Conservation (phyloP, 108 stramenopile species). For the Skeletonema tropicum region DNA sequence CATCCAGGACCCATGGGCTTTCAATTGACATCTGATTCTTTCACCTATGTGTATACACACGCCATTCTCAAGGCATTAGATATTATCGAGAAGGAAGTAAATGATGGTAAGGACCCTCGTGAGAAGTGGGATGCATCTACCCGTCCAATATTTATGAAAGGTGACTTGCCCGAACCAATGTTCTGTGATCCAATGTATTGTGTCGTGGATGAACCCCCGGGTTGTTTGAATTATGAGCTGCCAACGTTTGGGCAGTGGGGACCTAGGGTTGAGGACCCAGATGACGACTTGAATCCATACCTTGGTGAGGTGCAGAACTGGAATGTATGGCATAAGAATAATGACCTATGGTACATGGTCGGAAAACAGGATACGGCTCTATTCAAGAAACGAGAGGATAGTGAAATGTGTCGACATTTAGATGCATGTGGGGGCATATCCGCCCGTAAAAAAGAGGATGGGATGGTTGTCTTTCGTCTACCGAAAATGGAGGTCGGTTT, state of each 20-base stretch:
- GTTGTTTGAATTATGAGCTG: slow-evolving; percentile 58
- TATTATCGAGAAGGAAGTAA: slow-evolving; percentile 41
- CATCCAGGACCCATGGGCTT: slow-evolving; percentile 62
- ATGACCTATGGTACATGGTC: slow-evolving; percentile 48
- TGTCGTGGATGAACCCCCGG: slow-evolving; percentile 51
- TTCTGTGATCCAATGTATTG: slow-evolving; percentile 52
- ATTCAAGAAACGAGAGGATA: slow-evolving; percentile 44
- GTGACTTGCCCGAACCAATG: slow-evolving; percentile 50
- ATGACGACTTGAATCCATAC: slow-evolving; percentile 53
- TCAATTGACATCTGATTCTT: slow-evolving; percentile 56
- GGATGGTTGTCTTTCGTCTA: slow-evolving; percentile 56
- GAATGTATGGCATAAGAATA: slow-evolving; percentile 43
- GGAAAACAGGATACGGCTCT: slow-evolving; percentile 32
- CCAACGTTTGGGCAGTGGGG: slow-evolving; percentile 56
- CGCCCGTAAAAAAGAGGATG: slow-evolving; percentile 40
- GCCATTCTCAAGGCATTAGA: slow-evolving; percentile 52
- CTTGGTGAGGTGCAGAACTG: slow-evolving; percentile 47
- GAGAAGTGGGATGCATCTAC: slow-evolving; percentile 45
- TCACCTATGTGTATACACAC: slow-evolving; percentile 54
- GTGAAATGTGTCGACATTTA: slow-evolving; percentile 49
- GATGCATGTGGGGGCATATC: slow-evolving; percentile 54
- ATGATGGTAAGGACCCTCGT: slow-evolving; percentile 46
- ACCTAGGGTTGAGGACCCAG: slow-evolving; percentile 44
- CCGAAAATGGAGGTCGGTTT: slow-evolving; percentile 60
- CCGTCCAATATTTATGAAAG: slow-evolving; percentile 32